phyloP scores from a whole-genome alignment of 164 flowering plant species.

The Nelumbo lutea region DNA sequence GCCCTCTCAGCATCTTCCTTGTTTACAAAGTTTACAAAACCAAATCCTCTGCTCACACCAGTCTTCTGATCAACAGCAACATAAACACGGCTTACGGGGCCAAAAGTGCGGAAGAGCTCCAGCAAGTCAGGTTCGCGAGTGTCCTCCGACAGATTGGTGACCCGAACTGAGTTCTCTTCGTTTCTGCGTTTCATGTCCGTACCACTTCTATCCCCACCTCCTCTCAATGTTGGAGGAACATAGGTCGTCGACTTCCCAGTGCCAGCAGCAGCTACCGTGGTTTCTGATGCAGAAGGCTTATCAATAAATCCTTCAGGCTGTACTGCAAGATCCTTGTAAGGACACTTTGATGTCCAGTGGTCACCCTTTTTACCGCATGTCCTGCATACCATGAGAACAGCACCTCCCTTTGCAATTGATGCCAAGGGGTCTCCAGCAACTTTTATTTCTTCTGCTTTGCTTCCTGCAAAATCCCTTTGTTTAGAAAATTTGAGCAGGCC shows the following conservation, averaged over 20 bases:
- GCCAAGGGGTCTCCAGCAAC: conserved; percentile 3
- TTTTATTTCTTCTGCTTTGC: conserved; percentile 2
- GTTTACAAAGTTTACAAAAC: conserved; percentile 40
- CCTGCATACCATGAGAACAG: conserved; percentile 6
- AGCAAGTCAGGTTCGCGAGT: conserved; percentile 31
- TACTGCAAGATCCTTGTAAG: conserved; percentile 4
- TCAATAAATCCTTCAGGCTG: neutral
- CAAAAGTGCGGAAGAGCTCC: conserved; percentile 49
- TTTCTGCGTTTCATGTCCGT: conserved; percentile 28
- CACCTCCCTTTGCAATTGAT: conserved; percentile 1
- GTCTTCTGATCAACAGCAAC: conserved; percentile 48
- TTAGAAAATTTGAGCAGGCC: neutral
- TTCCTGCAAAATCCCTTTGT: neutral
- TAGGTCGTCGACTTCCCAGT: neutral
- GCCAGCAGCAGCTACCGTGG: neutral
- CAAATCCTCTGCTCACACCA: conserved; percentile 44
- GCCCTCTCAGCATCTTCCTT: conserved; percentile 24
- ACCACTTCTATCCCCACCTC: conserved; percentile 22
- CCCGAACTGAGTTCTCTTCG: conserved; percentile 49
- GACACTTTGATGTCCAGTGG: conserved; percentile 5
- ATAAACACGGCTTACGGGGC: conserved; percentile 42
- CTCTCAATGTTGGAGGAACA: conserved; percentile 8
- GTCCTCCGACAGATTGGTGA: conserved; percentile 31
- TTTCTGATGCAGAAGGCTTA: conserved; percentile 1
- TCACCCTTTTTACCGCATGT: conserved; percentile 4